A percentile compares a stretch with the other conserved stretches of the same genome.
Conservation (phyloP, 306 rosid genomes). For the Elaeagnus macrophylla region DNA sequence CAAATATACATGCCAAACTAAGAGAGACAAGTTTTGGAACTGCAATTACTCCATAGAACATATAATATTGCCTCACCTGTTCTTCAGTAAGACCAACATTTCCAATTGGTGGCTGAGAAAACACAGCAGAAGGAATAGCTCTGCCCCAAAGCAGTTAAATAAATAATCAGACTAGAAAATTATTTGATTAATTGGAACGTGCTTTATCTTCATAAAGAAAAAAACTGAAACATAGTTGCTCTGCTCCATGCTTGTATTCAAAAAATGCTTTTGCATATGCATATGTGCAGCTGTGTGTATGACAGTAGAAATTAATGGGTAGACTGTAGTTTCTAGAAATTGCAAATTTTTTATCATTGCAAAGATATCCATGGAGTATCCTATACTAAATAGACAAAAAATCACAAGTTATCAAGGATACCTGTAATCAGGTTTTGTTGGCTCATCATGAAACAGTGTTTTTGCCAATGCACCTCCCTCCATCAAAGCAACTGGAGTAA, state of each 20-base stretch:
- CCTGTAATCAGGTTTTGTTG: constrained; percentile 92
- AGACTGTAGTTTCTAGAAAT: no score
- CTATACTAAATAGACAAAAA: background rate
- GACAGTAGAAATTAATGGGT: no score
- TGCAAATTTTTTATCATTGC: no score
- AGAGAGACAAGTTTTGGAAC: constrained; percentile 16
- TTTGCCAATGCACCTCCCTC: constrained; percentile 80
- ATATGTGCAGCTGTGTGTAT: no score
- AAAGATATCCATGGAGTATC: no score
- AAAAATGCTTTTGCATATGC: no score
- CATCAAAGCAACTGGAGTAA: constrained; percentile 99
- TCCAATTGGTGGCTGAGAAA: constrained; percentile 95
- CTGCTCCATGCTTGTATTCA: no score
- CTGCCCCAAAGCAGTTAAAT: constrained; percentile 37
- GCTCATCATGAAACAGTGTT: constrained; percentile 70
- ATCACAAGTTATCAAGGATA: constrained; percentile 24
- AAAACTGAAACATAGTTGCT: background rate
- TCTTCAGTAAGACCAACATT: constrained; percentile 92
- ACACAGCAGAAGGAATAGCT: constrained; percentile 89
- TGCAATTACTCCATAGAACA: constrained; percentile 8
- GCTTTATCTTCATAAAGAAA: background rate
- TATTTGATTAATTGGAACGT: background rate
- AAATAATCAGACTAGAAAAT: constrained; percentile 15
- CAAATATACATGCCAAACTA: constrained; percentile 14
- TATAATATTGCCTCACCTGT: constrained; percentile 41